These are phyloP conservation scores for Zasmidium angulare DNA, from an alignment of 2,329 filamentous ascomycete genomes.

Conservation along the genomic window DNA sequence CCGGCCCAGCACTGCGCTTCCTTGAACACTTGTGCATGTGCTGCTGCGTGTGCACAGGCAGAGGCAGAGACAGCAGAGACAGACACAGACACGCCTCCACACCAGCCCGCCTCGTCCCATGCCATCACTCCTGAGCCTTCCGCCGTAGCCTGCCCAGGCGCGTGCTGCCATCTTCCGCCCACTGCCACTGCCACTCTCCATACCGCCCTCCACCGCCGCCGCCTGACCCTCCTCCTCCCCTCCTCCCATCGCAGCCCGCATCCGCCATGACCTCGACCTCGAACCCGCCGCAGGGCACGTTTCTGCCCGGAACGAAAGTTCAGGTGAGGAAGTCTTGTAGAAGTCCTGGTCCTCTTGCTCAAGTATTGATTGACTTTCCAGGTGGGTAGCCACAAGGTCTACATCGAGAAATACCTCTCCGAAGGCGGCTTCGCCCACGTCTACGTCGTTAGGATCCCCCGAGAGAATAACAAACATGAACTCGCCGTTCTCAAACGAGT, in stretches of 20 bases:
- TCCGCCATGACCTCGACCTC: slow-evolving; percentile 3
- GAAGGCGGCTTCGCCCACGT: slow-evolving; percentile 98
- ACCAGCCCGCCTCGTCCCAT: no score
- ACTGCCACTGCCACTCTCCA: not conserved
- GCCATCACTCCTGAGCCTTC: no score
- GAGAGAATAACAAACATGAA: slow-evolving; percentile 74
- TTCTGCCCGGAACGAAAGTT: slow-evolving; percentile 91
- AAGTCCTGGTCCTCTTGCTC: not conserved
- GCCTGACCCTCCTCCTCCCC: not conserved
- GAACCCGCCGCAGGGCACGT: slow-evolving; percentile 65
- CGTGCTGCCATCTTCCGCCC: not conserved
- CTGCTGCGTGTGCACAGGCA: not conserved
- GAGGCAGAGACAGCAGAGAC: no score
- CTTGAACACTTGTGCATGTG: not conserved
- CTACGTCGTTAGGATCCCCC: slow-evolving; percentile 86
- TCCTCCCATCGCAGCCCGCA: not conserved
- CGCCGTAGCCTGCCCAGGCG: not conserved
- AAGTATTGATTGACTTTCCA: slow-evolving; percentile 37
- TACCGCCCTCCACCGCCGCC: not conserved
- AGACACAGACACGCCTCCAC: no score
- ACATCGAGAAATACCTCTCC: slow-evolving; percentile 95
- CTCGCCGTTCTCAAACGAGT: slow-evolving; percentile 89
- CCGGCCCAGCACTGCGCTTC: no score
- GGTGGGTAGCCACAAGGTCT: slow-evolving; percentile 85
- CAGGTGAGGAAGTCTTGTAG: not conserved